Evolutionary conservation across 495 filamentous ascomycete genomes (phyloP), one percentile per base, ranked within the genome.

Genomic region (Amniculicola lignicola): DNA sequence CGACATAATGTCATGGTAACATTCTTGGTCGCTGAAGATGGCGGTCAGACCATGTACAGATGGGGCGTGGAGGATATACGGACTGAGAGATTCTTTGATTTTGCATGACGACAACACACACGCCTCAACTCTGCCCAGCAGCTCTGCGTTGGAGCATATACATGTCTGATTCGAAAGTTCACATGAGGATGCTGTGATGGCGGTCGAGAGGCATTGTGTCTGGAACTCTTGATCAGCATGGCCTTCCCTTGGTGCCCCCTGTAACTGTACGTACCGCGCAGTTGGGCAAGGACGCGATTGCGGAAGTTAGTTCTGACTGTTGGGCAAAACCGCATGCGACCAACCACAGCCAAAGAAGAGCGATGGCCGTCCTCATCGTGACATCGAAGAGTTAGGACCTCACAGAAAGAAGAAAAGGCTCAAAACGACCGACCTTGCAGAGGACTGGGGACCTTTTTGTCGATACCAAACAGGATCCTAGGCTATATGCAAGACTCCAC

Each of bases 41-140:
- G 4, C 31, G 2, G 23, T 56, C n/a, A 56, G 42, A 23, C 18
- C 5, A 46, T 44, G 35, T 15, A 7, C n/a, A 16, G 12, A 9
- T 29, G 37, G 2, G 23, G n/a, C 10, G n/a, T 29, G 23, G 2
- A 12, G 3, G 23, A 21, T 1, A 6, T 2, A 57, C 58, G 36
- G 16, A 62, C 58, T 51, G 19, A 62, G 33, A 6, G 15, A 27
- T 16, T 51, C 14, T 33, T 47, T 62, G 21, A 51, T 33, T 7
- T 51, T 51, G 39, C 58, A 62, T 16, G 51, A 33, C 29, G 25
- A 21, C 11, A 47, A 12, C n/a, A 62, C 58, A 38, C 58, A 62
- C 7, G 21, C 19, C 23, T 51, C 47, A 0, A 62, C 47, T 14
- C 25, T 51, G 47, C 24, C 24, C 41, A 45, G 46, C 22, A 62